Evolutionary conservation across 2,329 filamentous ascomycete genomes (phyloP).

Genomic region (Curvularia eragrostidis): DNA sequence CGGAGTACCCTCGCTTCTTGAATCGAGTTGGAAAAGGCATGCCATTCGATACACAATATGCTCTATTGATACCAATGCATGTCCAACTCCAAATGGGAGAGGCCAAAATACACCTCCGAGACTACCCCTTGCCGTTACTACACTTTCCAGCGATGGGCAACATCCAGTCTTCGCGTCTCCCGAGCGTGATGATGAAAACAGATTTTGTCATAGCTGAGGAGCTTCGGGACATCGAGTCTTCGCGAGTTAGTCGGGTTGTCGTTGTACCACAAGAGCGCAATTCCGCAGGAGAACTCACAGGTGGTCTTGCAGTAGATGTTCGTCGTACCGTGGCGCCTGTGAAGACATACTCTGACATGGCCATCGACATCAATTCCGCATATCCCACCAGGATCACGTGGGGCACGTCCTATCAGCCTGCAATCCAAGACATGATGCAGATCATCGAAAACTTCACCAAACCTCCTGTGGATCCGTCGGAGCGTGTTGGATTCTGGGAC

Average conservation of each 20-base stretch:
- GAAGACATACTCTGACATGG: constrained; percentile 94
- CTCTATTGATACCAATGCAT: constrained; percentile 87
- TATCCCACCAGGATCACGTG: constrained; percentile 93
- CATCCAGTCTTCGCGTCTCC: constrained; percentile 78
- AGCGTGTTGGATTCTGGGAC: constrained; percentile 97
- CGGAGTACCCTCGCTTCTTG: constrained; percentile 82
- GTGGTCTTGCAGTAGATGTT: constrained; percentile 83
- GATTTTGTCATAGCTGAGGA: constrained; percentile 98
- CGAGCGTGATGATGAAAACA: constrained; percentile 82
- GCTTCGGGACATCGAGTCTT: constrained; percentile 80
- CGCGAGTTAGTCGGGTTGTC: constrained; percentile 79
- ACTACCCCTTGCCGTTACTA: constrained; percentile 90
- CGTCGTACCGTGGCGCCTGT: constrained; percentile 91
- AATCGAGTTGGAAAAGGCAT: constrained; percentile 95
- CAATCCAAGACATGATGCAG: constrained; percentile 99
- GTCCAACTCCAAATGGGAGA: constrained; percentile 91
- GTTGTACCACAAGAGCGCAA: constrained; percentile 75
- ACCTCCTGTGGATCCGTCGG: constrained; percentile 89
- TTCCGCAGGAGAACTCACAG: constrained; percentile 62
- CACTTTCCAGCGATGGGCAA: constrained; percentile 85
- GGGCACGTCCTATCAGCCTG: constrained; percentile 97
- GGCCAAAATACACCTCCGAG: constrained; percentile 81
- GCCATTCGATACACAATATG: constrained; percentile 88
- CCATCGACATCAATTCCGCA: constrained; percentile 89
- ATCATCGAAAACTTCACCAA: constrained; percentile 98